Evolutionary conservation across 2,329 filamentous ascomycete species (phyloP).

Genomic region (Colletotrichum sp.): DNA sequence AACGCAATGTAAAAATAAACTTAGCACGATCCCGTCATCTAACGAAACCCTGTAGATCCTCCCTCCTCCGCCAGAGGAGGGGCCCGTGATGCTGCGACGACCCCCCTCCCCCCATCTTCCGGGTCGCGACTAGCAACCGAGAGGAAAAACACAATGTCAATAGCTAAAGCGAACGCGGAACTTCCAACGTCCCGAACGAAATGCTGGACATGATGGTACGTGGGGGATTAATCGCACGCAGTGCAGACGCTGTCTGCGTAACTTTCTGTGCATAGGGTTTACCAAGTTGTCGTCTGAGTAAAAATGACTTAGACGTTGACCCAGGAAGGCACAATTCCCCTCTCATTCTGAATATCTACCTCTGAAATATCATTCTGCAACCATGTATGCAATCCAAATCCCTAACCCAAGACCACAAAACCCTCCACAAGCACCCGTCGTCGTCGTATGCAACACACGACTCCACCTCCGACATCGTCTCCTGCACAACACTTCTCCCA

Average conservation of each 20-base stretch:
- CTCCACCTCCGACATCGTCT: background rate
- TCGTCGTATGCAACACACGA: background rate
- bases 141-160: background rate
- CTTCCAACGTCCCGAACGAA: background rate
- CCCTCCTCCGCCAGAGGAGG: background rate
- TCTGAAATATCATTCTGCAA: background rate
- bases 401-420: background rate
- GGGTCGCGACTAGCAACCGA: background rate
- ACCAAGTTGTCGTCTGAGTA: background rate
- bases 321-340: fast-evolving
- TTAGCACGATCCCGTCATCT: background rate
- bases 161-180: background rate
- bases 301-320: background rate
- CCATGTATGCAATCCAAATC: background rate
- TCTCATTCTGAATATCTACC: background rate
- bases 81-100: background rate
- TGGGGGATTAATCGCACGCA: no score
- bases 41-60: background rate
- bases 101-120: background rate
- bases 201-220: no score
- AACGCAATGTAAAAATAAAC: background rate
- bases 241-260: background rate
- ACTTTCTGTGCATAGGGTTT: background rate
- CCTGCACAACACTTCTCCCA: background rate
- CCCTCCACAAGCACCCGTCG: background rate